phyloP scores from a whole-genome alignment of 2,329 filamentous ascomycete genomes.

The Pseudocercospora fijiensis region DNA sequence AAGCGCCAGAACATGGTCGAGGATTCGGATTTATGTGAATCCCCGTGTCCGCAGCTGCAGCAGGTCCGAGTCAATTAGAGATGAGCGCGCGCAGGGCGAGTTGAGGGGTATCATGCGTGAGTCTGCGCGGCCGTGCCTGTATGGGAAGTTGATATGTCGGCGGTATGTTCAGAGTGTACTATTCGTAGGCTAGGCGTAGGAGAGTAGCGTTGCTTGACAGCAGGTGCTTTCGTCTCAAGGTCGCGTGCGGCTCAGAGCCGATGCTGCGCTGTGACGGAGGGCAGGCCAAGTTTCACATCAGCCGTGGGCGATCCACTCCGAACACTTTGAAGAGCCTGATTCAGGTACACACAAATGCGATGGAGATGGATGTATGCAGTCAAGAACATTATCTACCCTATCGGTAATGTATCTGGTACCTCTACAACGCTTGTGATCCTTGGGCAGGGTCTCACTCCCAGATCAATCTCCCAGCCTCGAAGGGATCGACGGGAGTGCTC shows the following conservation, averaged over 20 bases:
- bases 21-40: slow-evolving; percentile 12
- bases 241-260: neutral
- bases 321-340: neutral
- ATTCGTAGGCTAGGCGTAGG: neutral
- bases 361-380: no score
- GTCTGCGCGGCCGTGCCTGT: neutral
- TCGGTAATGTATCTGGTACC: neutral
- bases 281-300: neutral
- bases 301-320: neutral
- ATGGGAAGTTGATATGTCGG: slow-evolving; percentile 8
- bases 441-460: neutral
- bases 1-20: slow-evolving; percentile 98
- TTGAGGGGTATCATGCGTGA: slow-evolving; percentile 24
- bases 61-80: slow-evolving; percentile 5
- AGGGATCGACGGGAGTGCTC: neutral
- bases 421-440: neutral
- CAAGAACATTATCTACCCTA: neutral
- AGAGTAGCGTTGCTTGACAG: neutral
- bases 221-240: neutral
- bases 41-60: slow-evolving; percentile 16
- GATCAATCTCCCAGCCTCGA: neutral
- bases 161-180: slow-evolving; percentile 7
- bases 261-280: slow-evolving; percentile 9
- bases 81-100: slow-evolving; percentile 12
- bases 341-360: neutral